These are phyloP conservation scores for Cryphonectria naterciae DNA, from an alignment of 2,329 filamentous ascomycete species.

Conservation along the genomic window DNA sequence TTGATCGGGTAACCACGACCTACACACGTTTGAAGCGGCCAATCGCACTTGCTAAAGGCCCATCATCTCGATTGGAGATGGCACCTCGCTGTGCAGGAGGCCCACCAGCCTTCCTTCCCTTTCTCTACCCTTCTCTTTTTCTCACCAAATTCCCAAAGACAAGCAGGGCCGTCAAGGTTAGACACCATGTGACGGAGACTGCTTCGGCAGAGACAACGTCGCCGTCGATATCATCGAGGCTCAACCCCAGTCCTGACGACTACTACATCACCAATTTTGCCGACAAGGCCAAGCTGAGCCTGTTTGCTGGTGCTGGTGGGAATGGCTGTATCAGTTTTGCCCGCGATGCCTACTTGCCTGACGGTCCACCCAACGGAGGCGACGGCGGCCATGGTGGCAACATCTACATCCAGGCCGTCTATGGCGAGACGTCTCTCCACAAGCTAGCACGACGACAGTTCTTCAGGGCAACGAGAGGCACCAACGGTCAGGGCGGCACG, in stretches of 20 bases:
- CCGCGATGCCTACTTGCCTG: slow-evolving; percentile 84
- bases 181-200: slow-evolving; percentile 36
- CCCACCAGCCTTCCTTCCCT: slow-evolving; percentile 47
- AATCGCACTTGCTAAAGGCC: slow-evolving; percentile 17
- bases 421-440: slow-evolving; percentile 89
- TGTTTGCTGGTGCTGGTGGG: slow-evolving; percentile 81
- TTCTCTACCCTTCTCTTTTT: slow-evolving; percentile 56
- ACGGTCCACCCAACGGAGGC: slow-evolving; percentile 92
- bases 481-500: slow-evolving; percentile 75
- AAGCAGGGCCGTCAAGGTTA: slow-evolving; percentile 34
- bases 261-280: slow-evolving; percentile 83
- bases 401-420: slow-evolving; percentile 90
- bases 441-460: slow-evolving; percentile 81
- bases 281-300: slow-evolving; percentile 78
- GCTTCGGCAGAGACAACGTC: slow-evolving; percentile 30
- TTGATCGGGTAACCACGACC: no score
- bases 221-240: slow-evolving; percentile 56
- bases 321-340: slow-evolving; percentile 94
- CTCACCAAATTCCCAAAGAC: slow-evolving; percentile 36
- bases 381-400: slow-evolving; percentile 92
- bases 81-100: slow-evolving; percentile 45
- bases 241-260: slow-evolving; percentile 83
- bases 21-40: neutral
- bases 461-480: slow-evolving; percentile 75
- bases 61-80: slow-evolving; percentile 40